phyloP scores from a whole-genome alignment of 2,329 filamentous ascomycete genomes.

The Trichoderma sp. region DNA sequence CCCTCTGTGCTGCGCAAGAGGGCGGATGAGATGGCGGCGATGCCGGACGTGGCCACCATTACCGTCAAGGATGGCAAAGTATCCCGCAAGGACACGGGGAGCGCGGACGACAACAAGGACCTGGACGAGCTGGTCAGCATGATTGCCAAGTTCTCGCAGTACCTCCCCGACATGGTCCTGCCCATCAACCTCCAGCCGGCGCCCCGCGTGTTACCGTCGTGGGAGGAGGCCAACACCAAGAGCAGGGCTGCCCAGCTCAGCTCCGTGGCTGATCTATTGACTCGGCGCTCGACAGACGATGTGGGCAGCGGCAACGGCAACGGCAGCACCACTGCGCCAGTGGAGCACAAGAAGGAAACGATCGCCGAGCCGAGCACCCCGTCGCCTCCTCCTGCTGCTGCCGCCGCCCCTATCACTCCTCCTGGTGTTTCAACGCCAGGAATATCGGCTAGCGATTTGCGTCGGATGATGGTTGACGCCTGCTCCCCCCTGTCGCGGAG shows the following conservation, averaged over 20 bases:
- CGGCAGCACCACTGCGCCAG: not conserved
- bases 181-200: conserved; percentile 71
- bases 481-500: conserved; percentile 66
- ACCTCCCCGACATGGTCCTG: conserved; percentile 80
- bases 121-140: conserved; percentile 60
- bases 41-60: conserved; percentile 51
- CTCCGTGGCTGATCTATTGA: conserved; percentile 38
- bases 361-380: not conserved
- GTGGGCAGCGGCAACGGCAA: not conserved
- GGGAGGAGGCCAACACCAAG: conserved; percentile 55
- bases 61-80: conserved; percentile 68
- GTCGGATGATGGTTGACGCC: conserved; percentile 50
- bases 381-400: not conserved
- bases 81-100: conserved; percentile 41
- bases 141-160: conserved; percentile 69
- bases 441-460: conserved; percentile 38
- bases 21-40: conserved; percentile 44
- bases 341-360: conserved; percentile 14
- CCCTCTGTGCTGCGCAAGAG: conserved; percentile 69
- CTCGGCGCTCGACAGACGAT: conserved; percentile 34
- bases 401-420: too few relatives aligned
- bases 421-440: too few relatives aligned
- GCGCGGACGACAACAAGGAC: conserved; percentile 40
- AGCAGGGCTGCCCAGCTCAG: conserved; percentile 33
- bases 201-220: conserved; percentile 52